Evolutionary conservation across 345 rosid species (phyloP).

Genomic region (Populus euphratica): DNA sequence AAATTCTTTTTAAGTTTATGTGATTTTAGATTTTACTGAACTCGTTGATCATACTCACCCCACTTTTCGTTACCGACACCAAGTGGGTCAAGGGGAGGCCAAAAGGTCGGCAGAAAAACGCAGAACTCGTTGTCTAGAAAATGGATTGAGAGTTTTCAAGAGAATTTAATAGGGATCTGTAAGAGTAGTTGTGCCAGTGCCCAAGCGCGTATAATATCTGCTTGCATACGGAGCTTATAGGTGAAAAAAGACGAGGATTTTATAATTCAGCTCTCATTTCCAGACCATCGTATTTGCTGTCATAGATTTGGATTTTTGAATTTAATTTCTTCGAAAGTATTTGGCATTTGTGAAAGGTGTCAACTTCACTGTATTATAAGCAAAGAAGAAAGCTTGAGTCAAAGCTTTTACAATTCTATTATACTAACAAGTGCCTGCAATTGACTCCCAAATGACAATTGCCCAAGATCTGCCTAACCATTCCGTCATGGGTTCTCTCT

Average conservation of each 20-base stretch:
- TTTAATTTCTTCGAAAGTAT: too few relatives aligned
- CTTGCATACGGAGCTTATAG: not conserved
- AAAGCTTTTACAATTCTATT: not conserved
- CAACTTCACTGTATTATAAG: not conserved
- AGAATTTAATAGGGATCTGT: not conserved
- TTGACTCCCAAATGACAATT: not conserved
- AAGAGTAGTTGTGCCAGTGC: not conserved
- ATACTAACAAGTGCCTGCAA: too few relatives aligned
- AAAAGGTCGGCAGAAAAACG: constrained; percentile 2
- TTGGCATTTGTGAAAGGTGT: not conserved
- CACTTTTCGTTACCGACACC: not conserved
- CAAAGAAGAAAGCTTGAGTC: not conserved
- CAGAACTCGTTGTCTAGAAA: not conserved
- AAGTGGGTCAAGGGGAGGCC: not conserved
- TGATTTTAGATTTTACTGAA: too few relatives aligned
- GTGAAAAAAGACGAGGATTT: not conserved
- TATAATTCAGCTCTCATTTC: not conserved
- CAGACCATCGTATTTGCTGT: not conserved
- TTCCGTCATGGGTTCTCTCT: not conserved
- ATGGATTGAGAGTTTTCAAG: not conserved
- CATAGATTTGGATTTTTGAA: not conserved
- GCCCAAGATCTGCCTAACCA: not conserved
- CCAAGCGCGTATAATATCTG: not conserved
- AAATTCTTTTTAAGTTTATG: not conserved
- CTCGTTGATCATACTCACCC: not conserved